Conservation (phyloP, 129 eudicot genomes). For the Centella asiatica region DNA sequence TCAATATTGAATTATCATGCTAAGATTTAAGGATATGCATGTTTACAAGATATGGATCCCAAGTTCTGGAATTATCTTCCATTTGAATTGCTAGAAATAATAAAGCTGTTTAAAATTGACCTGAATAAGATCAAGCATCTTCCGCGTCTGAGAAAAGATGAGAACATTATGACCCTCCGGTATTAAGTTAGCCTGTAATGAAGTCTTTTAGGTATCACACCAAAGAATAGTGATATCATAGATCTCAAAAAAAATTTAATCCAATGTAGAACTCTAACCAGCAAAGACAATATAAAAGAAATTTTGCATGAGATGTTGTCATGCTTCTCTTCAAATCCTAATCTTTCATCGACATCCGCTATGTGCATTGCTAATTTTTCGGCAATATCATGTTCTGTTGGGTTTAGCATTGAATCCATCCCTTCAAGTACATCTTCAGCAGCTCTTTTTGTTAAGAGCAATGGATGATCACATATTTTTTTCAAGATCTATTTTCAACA, state of each 20-base stretch:
- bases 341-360: constrained; percentile 58
- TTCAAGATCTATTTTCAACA: constrained; percentile 55
- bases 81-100: not conserved
- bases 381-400: constrained; percentile 67
- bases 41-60: not conserved
- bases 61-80: not conserved
- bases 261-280: constrained; percentile 42
- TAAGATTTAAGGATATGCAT: not conserved
- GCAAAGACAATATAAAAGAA: constrained; percentile 60
- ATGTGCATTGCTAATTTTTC: constrained; percentile 84
- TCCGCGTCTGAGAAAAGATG: constrained; percentile 92
- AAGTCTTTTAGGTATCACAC: constrained; percentile 10
- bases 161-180: constrained; percentile 85
- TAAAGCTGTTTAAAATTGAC: constrained; percentile 20
- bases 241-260: not conserved
- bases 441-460: constrained; percentile 82
- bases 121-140: constrained; percentile 91
- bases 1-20: not conserved
- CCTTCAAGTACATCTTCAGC: constrained; percentile 96
- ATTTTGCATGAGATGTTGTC: constrained; percentile 82
- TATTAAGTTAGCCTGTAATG: constrained; percentile 54
- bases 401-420: constrained; percentile 62
- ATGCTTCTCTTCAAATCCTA: constrained; percentile 48
- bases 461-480: constrained; percentile 97
- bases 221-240: not conserved